Evolutionary conservation across 768 basidiomycete genomes (phyloP).

Genomic region (Grammothele lineata): DNA sequence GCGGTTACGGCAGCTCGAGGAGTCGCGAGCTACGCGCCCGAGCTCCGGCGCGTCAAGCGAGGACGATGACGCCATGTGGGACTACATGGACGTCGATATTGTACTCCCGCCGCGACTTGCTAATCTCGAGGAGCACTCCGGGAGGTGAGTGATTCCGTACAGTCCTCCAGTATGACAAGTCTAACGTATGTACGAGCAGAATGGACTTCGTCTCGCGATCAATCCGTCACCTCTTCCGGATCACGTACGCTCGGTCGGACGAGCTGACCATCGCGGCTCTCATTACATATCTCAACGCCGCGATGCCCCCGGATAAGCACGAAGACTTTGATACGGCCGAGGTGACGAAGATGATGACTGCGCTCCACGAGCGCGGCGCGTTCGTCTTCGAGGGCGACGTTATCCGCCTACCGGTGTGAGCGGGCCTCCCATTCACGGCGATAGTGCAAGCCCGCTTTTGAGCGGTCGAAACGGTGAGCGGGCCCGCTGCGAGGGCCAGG

Average conservation of each 20-base stretch:
- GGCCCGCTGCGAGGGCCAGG: too few species aligned
- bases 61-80: conserved; percentile 22
- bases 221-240: conserved; percentile 58
- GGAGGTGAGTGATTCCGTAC: conserved; percentile 44
- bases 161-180: conserved; percentile 11
- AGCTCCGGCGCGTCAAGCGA: conserved; percentile 15
- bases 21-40: conserved; percentile 1
- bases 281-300: conserved; percentile 69
- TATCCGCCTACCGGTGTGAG: conserved; percentile 18
- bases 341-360: conserved; percentile 38
- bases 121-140: conserved; percentile 55
- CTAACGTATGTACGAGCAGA: conserved; percentile 27
- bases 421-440: too few species aligned
- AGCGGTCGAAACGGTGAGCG: too few species aligned
- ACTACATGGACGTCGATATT: conserved; percentile 19
- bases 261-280: conserved; percentile 68
- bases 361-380: conserved; percentile 27
- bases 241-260: conserved; percentile 63
- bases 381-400: conserved; percentile 31
- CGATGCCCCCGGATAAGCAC: conserved; percentile 73
- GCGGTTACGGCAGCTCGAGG: conserved; percentile 15
- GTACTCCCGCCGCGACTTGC: conserved; percentile 33
- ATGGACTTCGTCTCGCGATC: conserved; percentile 58
- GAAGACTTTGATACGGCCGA: conserved; percentile 80
- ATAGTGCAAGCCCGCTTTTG: too few species aligned